A percentile compares a stretch with the other conserved stretches of the same genome.
These are phyloP conservation scores for Ceratobasidium theobromae DNA, from an alignment of 1,284 basidiomycete genomes.

Conservation along the genomic window DNA sequence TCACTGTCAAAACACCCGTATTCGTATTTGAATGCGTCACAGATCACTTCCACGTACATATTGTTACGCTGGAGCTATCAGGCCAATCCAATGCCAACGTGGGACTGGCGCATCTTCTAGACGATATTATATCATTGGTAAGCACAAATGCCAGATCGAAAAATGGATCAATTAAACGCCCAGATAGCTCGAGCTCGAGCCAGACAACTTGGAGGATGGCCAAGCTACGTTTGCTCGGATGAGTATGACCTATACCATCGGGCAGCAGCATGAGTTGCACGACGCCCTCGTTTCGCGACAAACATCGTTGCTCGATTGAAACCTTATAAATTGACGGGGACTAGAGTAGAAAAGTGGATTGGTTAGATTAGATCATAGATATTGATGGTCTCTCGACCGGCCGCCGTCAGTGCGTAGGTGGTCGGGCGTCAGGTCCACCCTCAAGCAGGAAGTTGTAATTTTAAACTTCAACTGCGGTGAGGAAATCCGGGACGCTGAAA, in stretches of 20 bases:
- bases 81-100: slow-evolving; percentile 72
- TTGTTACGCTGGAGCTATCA: slow-evolving; percentile 75
- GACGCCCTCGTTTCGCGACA: slow-evolving; percentile 35
- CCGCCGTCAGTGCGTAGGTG: too few species aligned
- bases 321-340: not conserved
- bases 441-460: too few species aligned
- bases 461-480: too few species aligned
- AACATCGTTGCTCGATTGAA: not conserved
- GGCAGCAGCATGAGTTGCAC: slow-evolving; percentile 76
- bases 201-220: slow-evolving; percentile 48
- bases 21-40: not conserved
- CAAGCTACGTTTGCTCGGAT: slow-evolving; percentile 57
- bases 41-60: slow-evolving; percentile 94
- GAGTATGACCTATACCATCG: slow-evolving; percentile 82
- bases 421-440: too few species aligned
- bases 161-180: not conserved
- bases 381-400: too few species aligned
- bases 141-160: slow-evolving; percentile 40
- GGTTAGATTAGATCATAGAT: too few species aligned
- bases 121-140: slow-evolving; percentile 85
- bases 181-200: slow-evolving; percentile 61
- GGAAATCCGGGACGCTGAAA: too few species aligned
- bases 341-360: too few species aligned
- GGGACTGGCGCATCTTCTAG: slow-evolving; percentile 91
- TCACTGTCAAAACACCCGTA: not conserved